phyloP scores from a whole-genome alignment of 345 rosid genomes.

The Xanthoceras sorbifolium region DNA sequence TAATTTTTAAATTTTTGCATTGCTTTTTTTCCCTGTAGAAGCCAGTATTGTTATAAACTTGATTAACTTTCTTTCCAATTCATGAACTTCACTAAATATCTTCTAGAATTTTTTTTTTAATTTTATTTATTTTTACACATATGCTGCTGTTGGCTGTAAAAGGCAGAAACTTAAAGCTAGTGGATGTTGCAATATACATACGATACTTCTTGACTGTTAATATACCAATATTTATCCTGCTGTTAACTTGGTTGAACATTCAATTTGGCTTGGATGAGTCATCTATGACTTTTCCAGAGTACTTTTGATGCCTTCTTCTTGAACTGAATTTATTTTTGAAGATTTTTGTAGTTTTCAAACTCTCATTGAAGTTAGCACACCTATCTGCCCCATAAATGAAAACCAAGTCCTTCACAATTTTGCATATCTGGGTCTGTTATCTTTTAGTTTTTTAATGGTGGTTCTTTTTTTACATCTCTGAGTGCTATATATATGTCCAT shows the following conservation, averaged over 20 bases:
- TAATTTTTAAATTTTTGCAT: background rate
- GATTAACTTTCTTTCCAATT: background rate
- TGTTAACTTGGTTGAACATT: background rate
- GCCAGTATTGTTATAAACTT: constrained; percentile 1
- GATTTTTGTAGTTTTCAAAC: background rate
- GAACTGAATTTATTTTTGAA: background rate
- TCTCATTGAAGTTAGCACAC: background rate
- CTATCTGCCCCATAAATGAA: background rate
- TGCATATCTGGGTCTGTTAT: background rate
- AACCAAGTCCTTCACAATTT: background rate
- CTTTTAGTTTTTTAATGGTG: background rate
- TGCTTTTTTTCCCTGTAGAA: background rate
- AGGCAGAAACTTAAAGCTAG: background rate
- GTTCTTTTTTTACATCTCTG: constrained; percentile 1
- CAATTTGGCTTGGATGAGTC: background rate
- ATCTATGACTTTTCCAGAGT: background rate
- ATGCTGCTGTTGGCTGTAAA: background rate
- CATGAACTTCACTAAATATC: background rate
- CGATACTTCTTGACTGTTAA: background rate
- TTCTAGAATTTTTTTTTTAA: background rate
- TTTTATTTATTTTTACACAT: background rate
- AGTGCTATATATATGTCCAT: background rate
- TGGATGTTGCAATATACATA: background rate
- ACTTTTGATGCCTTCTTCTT: background rate
- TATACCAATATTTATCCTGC: background rate